Evolutionary conservation across 306 rosid genomes (phyloP).

Genomic region (Malus fusca): DNA sequence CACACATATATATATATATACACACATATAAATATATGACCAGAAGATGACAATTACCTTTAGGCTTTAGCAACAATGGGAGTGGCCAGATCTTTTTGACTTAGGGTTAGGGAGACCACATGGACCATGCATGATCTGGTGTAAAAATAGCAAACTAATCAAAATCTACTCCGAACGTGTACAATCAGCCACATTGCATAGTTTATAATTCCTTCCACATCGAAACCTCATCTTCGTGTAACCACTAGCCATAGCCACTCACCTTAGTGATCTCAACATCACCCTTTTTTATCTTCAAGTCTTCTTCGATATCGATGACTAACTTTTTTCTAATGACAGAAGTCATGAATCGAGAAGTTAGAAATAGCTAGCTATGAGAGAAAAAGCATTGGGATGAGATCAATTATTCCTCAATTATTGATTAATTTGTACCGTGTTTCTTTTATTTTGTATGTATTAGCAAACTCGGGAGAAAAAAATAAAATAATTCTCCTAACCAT

Average conservation of each 20-base stretch:
- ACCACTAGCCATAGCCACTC: background rate
- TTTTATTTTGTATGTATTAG: background rate
- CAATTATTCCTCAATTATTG: background rate
- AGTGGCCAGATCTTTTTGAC: background rate
- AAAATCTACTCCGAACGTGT: background rate
- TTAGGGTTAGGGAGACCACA: background rate
- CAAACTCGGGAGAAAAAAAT: background rate
- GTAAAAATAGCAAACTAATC: background rate
- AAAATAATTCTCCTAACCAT: too few species aligned
- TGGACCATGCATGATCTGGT: background rate
- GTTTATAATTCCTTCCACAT: background rate
- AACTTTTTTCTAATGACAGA: too few species aligned
- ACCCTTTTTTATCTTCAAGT: background rate
- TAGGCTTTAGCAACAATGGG: background rate
- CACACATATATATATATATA: too few species aligned
- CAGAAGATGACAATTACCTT: background rate
- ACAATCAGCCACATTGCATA: background rate
- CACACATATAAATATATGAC: background rate
- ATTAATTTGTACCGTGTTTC: too few species aligned
- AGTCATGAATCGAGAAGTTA: background rate
- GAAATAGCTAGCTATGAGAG: background rate
- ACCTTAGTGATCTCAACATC: background rate
- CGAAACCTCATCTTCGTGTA: conserved; percentile 11
- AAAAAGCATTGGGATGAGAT: background rate
- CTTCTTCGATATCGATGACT: background rate